Evolutionary conservation across 2,329 filamentous ascomycete genomes (phyloP).

Genomic region (Reticulascus tulasneorum): DNA sequence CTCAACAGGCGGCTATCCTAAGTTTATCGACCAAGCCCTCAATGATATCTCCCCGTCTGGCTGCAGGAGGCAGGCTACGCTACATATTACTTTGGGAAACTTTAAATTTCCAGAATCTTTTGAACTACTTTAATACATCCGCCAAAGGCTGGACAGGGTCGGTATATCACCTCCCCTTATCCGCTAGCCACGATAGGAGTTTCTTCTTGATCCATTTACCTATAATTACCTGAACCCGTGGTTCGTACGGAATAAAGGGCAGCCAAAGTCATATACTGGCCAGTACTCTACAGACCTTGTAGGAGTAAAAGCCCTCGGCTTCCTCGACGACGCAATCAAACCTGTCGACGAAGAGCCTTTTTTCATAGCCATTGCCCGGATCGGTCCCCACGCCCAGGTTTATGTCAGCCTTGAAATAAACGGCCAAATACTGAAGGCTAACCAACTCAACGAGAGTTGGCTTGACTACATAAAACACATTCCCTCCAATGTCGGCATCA

Average conservation of each 20-base stretch:
- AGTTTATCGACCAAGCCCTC: constrained; percentile 60
- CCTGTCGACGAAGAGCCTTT: constrained; percentile 52
- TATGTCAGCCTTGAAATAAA: too few species aligned
- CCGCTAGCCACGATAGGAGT: constrained; percentile 20
- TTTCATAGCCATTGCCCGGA: constrained; percentile 63
- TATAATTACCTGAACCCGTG: constrained; percentile 46
- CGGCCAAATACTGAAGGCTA: too few species aligned
- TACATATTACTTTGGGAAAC: constrained; percentile 71
- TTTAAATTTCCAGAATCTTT: constrained; percentile 62
- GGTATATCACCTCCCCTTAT: constrained; percentile 4
- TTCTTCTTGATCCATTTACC: constrained; percentile 31
- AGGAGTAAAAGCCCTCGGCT: constrained; percentile 52
- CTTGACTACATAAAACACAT: too few species aligned
- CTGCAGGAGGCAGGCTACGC: constrained; percentile 65
- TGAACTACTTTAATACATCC: constrained; percentile 57
- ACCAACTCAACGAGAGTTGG: too few species aligned
- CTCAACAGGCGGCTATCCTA: constrained; percentile 47
- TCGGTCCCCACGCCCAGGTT: constrained; percentile 68
- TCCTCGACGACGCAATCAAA: constrained; percentile 56
- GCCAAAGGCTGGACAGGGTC: constrained; percentile 57
- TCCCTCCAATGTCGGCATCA: too few species aligned
- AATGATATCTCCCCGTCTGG: constrained; percentile 71
- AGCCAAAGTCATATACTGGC: constrained; percentile 23
- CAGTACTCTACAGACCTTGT: constrained; percentile 52
- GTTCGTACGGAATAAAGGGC: constrained; percentile 38